Evolutionary conservation across 768 basidiomycete species (phyloP), one percentile per base, ranked within the genome.

Genomic region (Amanita exitialis): DNA sequence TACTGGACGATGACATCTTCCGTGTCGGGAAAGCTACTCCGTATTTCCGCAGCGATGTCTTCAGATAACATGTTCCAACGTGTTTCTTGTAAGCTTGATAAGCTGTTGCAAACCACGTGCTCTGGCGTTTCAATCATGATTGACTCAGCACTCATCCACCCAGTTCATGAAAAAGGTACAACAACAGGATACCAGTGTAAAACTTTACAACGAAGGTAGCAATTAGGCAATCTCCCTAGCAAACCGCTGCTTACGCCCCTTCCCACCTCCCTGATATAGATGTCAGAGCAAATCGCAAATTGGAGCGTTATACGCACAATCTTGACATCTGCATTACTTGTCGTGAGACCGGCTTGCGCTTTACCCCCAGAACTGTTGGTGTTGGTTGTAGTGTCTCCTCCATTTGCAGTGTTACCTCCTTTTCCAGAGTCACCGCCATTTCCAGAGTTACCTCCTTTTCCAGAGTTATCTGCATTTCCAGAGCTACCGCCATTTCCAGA

Each of bases 1-100:
- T 92, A 93, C 53, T 90, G 84, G 3, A 91, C 82, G 54, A 92
- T 77, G 54, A 89, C 77, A 62, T 92, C 90, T 59, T 93, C 90
- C 1, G 87, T 83, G 7, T 80, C 87, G 0, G 86, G 86, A 50
- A 90, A 77, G 38, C 65, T 70, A 8, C 69, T 66, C 25, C 86
- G 77, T 54, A 90, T 89, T 62, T 87, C 83, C 63, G 87, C 81
- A 16, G 87, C 86, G 57, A 90, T 83, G 58, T 88, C 84, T 54
- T 79, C 75, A 38, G 80, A 78, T 43, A 83, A 79, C 84, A 86
- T 86, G 46, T 13, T 51, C 7, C 15, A 28, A 16, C 15, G 2
- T 32, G 32, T 3, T 1, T 3, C 25, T 27, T 32, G 30, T 23
- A 23, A 4, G 3, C 1, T 32, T 32, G 32, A 32, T 32, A 32